Evolutionary conservation across 1,284 basidiomycete genomes (phyloP).

Genomic region (Puccinia novopanici): DNA sequence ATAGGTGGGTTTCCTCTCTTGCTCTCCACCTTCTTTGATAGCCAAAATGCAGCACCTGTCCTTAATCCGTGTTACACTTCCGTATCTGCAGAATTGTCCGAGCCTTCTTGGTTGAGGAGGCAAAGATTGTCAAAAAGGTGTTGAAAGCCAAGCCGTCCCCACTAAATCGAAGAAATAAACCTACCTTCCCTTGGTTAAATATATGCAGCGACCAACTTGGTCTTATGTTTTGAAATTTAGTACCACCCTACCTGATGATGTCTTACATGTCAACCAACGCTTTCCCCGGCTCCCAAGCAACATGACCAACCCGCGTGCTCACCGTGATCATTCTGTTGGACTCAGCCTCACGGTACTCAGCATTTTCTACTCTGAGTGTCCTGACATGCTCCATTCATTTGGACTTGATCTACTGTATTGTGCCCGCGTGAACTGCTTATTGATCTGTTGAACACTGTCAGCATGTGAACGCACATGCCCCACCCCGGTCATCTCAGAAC

Average conservation of each 20-base stretch:
- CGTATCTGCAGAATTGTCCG: slow-evolving; percentile 76
- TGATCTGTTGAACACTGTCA: no score
- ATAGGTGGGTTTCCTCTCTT: slow-evolving; percentile 68
- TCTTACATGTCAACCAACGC: not conserved
- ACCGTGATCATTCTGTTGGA: not conserved
- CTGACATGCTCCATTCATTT: no score
- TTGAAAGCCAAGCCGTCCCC: slow-evolving; percentile 73
- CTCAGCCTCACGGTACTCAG: no score
- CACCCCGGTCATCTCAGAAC: no score
- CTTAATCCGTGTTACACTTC: not conserved
- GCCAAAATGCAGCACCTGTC: not conserved
- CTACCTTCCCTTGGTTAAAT: not conserved
- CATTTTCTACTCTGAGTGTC: no score
- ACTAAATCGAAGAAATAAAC: slow-evolving; percentile 47
- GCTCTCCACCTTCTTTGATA: not conserved
- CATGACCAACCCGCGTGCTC: not conserved
- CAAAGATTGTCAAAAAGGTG: slow-evolving; percentile 99
- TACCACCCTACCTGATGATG: not conserved
- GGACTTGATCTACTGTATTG: no score
- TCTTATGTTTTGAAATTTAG: slow-evolving; percentile 1
- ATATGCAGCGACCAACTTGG: not conserved
- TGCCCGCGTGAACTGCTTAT: no score
- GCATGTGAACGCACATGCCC: no score
- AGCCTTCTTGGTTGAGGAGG: slow-evolving; percentile 98
- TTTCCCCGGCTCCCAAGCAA: not conserved